Evolutionary conservation across 768 basidiomycete genomes (phyloP).

Genomic region (Amanita brunnescens): DNA sequence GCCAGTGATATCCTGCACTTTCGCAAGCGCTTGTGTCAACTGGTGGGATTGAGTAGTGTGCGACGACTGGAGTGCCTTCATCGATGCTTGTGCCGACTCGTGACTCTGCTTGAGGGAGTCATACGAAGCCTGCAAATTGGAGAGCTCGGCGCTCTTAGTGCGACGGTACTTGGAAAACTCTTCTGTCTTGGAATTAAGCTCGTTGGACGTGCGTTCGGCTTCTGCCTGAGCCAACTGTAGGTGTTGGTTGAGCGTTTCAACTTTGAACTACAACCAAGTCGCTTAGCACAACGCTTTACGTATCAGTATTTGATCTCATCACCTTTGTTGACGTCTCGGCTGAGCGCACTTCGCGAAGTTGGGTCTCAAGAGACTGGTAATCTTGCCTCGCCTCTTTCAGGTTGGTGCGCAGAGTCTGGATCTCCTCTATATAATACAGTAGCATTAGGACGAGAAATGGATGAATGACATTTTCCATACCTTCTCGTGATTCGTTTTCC

Average conservation of each 20-base stretch:
- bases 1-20: slow-evolving; percentile 66
- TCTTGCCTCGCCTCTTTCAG: slow-evolving; percentile 74
- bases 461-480: slow-evolving; percentile 30
- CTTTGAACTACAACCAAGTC: slow-evolving; percentile 55
- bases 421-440: slow-evolving; percentile 46
- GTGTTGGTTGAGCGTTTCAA: slow-evolving; percentile 79
- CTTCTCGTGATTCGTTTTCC: slow-evolving; percentile 65
- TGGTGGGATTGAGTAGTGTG: slow-evolving; percentile 67
- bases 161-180: slow-evolving; percentile 81
- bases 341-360: slow-evolving; percentile 65
- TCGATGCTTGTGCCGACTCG: slow-evolving; percentile 54
- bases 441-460: neutral
- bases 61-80: slow-evolving; percentile 66
- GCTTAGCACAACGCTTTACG: neutral
- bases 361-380: slow-evolving; percentile 55
- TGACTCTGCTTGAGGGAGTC: slow-evolving; percentile 66
- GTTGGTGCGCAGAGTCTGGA: slow-evolving; percentile 55
- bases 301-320: slow-evolving; percentile 3
- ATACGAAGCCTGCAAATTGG: slow-evolving; percentile 66
- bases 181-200: slow-evolving; percentile 66
- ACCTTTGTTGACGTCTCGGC: slow-evolving; percentile 73
- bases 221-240: slow-evolving; percentile 70
- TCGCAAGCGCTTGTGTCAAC: slow-evolving; percentile 66
- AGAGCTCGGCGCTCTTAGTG: slow-evolving; percentile 69
- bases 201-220: slow-evolving; percentile 57